These are phyloP conservation scores for Cephaloascus albidus DNA, from an alignment of 805 yeast genomes.

Conservation along the genomic window DNA sequence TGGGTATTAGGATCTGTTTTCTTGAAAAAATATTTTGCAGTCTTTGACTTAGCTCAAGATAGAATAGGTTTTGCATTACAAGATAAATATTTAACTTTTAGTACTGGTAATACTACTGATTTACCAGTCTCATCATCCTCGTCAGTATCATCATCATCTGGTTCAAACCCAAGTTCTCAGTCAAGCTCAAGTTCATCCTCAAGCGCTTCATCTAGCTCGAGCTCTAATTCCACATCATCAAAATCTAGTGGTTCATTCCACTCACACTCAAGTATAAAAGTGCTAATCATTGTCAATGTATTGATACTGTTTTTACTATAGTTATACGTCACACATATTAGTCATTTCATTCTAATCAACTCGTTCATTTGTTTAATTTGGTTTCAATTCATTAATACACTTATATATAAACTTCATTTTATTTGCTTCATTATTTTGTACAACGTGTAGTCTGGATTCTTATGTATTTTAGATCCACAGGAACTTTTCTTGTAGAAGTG, in stretches of 20 bases:
- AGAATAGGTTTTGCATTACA: slow-evolving; percentile 46
- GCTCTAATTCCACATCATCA: neutral
- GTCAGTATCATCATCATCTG: neutral
- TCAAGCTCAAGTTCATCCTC: neutral
- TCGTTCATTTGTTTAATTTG: too few relatives aligned
- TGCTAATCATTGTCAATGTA: too few relatives aligned
- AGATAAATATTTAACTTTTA: slow-evolving; percentile 14
- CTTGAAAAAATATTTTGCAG: slow-evolving; percentile 43
- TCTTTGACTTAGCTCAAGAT: slow-evolving; percentile 43
- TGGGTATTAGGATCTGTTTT: slow-evolving; percentile 66
- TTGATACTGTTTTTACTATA: neutral
- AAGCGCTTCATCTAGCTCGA: neutral
- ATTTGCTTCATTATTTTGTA: too few relatives aligned
- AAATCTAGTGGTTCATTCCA: neutral
- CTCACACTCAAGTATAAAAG: neutral
- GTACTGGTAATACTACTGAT: neutral
- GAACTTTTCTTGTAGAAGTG: too few relatives aligned
- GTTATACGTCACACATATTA: too few relatives aligned
- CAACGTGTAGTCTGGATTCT: too few relatives aligned
- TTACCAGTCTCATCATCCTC: neutral
- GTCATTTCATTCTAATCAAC: too few relatives aligned
- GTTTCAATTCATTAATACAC: too few relatives aligned
- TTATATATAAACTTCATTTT: too few relatives aligned
- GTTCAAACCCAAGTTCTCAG: neutral
- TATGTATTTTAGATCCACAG: too few relatives aligned